phyloP scores from a whole-genome alignment of 2,329 filamentous ascomycete species.

The Apiospora malaysiana region DNA sequence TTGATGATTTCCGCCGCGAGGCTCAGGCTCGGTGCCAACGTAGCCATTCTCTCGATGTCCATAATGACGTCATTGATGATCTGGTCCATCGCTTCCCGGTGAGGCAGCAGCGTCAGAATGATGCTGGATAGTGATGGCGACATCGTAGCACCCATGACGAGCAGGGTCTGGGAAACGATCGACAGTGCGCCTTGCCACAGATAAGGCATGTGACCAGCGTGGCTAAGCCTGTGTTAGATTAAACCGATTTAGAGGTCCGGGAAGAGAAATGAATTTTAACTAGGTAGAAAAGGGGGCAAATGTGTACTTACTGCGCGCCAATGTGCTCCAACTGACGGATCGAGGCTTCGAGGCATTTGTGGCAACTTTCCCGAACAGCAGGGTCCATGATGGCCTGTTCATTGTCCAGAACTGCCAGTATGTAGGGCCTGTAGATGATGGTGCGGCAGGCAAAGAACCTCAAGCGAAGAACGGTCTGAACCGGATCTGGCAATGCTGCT shows the following conservation, averaged over 20 bases:
- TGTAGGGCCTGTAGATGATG: slow-evolving; percentile 85
- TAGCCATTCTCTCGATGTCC: slow-evolving; percentile 76
- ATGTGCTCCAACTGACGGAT: slow-evolving; percentile 82
- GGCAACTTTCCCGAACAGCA: slow-evolving; percentile 76
- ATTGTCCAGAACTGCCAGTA: slow-evolving; percentile 79
- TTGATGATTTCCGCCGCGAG: slow-evolving; percentile 81
- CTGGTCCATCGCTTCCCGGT: slow-evolving; percentile 68
- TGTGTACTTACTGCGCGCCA: slow-evolving; percentile 69
- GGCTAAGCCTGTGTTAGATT: slow-evolving; percentile 57
- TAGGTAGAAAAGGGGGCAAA: slow-evolving; percentile 30
- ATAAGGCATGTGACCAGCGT: slow-evolving; percentile 84
- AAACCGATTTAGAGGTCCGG: slow-evolving; percentile 20
- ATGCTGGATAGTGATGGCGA: slow-evolving; percentile 73
- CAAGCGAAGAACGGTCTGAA: slow-evolving; percentile 79
- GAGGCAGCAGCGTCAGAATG: slow-evolving; percentile 61
- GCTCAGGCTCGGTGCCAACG: slow-evolving; percentile 76
- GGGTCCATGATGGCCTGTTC: slow-evolving; percentile 75
- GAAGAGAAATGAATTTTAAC: slow-evolving; percentile 10
- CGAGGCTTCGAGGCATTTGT: slow-evolving; percentile 81
- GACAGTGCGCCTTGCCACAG: slow-evolving; percentile 85
- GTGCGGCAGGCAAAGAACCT: slow-evolving; percentile 86
- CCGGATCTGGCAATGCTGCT: slow-evolving; percentile 70
- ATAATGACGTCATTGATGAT: slow-evolving; percentile 80
- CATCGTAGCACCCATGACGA: slow-evolving; percentile 87
- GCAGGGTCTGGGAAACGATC: slow-evolving; percentile 80